Percentiles rank a stretch among this genome's conserved stretches.
These are phyloP conservation scores for Kluyveromyces sp. DNA, from an alignment of 1,139 yeast species.

Conservation along the genomic window DNA sequence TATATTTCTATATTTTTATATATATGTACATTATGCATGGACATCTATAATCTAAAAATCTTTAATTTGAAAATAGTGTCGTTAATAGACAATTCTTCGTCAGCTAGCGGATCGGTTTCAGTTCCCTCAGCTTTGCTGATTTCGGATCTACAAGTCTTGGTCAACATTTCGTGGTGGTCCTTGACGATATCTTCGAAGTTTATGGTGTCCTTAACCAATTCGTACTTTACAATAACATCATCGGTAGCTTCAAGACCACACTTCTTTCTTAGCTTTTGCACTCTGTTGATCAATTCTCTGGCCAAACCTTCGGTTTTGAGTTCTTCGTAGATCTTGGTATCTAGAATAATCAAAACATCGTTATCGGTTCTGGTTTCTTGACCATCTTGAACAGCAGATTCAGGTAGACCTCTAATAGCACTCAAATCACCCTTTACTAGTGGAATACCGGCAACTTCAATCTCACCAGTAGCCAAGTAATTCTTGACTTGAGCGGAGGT, in stretches of 20 bases:
- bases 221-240: slow-evolving; percentile 82
- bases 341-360: slow-evolving; percentile 82
- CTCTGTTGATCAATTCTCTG: slow-evolving; percentile 93
- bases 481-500: slow-evolving; percentile 75
- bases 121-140: slow-evolving; percentile 32
- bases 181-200: slow-evolving; percentile 57
- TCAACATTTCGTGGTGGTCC: slow-evolving; percentile 58
- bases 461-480: slow-evolving; percentile 64
- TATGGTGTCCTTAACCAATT: slow-evolving; percentile 61
- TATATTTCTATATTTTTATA: no score
- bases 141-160: slow-evolving; percentile 63
- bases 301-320: slow-evolving; percentile 90
- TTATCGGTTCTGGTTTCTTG: slow-evolving; percentile 81
- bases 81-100: slow-evolving; percentile 84
- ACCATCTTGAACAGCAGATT: slow-evolving; percentile 51
- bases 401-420: slow-evolving; percentile 83
- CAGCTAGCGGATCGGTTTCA: slow-evolving; percentile 52
- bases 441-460: slow-evolving; percentile 83
- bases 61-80: slow-evolving; percentile 78
- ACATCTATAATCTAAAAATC: slow-evolving; percentile 45
- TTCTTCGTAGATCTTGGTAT: slow-evolving; percentile 80
- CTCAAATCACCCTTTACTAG: slow-evolving; percentile 82
- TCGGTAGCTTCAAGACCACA: slow-evolving; percentile 92
- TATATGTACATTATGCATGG: background rate
- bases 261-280: slow-evolving; percentile 96